Evolutionary conservation across 192 early-diverging fungal genomes (phyloP), one percentile per base, ranked within the genome.

Genomic region (Linnemannia hyalina): DNA sequence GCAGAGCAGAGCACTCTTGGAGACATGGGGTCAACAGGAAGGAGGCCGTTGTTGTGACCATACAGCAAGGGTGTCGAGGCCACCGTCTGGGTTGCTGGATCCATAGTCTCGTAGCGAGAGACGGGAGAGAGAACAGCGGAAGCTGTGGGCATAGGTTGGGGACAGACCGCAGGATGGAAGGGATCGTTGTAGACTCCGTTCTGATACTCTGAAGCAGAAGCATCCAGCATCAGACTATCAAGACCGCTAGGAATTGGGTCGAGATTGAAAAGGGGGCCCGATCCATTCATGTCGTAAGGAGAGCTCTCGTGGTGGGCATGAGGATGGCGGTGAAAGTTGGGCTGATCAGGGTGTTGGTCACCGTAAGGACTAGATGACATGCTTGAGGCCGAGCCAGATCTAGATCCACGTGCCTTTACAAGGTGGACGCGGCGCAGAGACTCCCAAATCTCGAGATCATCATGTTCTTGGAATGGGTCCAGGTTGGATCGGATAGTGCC

Each of bases 391-490:
- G 83, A 85, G 6, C 78, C 78, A 32, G 78, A 63, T 38, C 78
- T 63, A 8, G 81, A 80, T 80, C 82, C 82, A 44, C 81, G 80
- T 38, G 70, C 70, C 49, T 88, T 85, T 36, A 92, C 78, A 71
- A 98, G 82, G 73, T 95, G 94, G 8, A 97, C 96, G 9, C 96
- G 88, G 63, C 90, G 88, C 40, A 99, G 90, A 9, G 94, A 93
- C 23, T 93, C 91, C 93, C 94, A 97, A n/a, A 99, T 87, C 29
- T 92, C 88, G 70, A 90, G 89, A 68, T 99, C 98, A 38, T 83
- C 89, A 83, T 94, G 94, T 85, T 96, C 94, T 63, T 83, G 90
- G 81, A 97, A 96, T 8, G 97, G 97, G 83, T 99, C 98, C 26
- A 99, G 83, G 87, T 99, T 99, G 73, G 95, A 95, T 23, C 97